phyloP scores from a whole-genome alignment of 768 basidiomycete genomes.

The Hirschioporus abietinus region DNA sequence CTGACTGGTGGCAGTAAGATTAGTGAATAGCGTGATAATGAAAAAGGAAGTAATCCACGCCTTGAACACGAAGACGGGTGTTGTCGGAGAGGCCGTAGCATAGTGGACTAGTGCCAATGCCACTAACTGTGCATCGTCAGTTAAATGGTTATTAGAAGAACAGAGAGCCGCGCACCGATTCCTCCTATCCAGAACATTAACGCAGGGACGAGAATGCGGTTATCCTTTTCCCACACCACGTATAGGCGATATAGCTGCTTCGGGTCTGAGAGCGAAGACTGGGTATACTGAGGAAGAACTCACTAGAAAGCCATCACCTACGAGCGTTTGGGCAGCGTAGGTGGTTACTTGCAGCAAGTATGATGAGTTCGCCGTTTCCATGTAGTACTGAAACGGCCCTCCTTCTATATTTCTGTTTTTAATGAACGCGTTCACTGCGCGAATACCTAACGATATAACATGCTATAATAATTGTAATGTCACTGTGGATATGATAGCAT shows the following conservation, averaged over 20 bases:
- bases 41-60: constrained; percentile 37
- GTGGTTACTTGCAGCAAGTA: constrained; percentile 32
- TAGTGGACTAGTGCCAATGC: constrained; percentile 28
- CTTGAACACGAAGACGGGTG: constrained; percentile 26
- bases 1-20: constrained; percentile 32
- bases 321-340: constrained; percentile 32
- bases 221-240: constrained; percentile 27
- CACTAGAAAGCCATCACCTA: constrained; percentile 34
- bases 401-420: constrained; percentile 14
- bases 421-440: constrained; percentile 32
- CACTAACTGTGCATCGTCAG: constrained; percentile 18
- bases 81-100: constrained; percentile 21
- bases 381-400: constrained; percentile 27
- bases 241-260: constrained; percentile 22
- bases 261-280: too few species aligned
- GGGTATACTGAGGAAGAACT: constrained; percentile 6
- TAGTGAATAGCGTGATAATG: constrained; percentile 31
- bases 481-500: neutral
- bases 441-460: constrained; percentile 28
- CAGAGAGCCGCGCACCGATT: constrained; percentile 19
- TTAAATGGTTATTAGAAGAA: neutral
- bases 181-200: constrained; percentile 27
- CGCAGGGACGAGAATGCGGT: constrained; percentile 23
- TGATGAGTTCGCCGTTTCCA: constrained; percentile 28
- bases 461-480: constrained; percentile 22